phyloP scores from a whole-genome alignment of 345 rosid species.

The Brassica rapa region DNA sequence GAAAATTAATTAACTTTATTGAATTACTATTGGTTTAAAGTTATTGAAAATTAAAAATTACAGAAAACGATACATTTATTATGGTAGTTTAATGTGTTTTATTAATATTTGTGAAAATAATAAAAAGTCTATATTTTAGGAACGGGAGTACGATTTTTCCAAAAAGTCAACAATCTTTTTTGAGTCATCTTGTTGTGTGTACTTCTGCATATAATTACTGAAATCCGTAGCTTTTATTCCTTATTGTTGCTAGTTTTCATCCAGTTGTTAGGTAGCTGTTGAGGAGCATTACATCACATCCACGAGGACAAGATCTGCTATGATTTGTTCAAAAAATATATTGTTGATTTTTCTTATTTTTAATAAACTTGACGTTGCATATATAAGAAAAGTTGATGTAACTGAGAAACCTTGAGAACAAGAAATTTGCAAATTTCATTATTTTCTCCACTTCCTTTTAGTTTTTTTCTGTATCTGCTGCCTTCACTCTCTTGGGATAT shows the following conservation, averaged over 20 bases:
- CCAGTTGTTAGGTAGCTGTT: not conserved
- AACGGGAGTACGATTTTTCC: not conserved
- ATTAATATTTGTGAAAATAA: no score
- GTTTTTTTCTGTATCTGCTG: not conserved
- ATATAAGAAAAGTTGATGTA: not conserved
- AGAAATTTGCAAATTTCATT: not conserved
- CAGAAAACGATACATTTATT: no score
- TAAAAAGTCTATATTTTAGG: no score
- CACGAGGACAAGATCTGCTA: not conserved
- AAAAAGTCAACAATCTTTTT: not conserved
- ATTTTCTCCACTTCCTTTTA: not conserved
- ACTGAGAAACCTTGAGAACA: not conserved
- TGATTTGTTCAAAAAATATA: not conserved
- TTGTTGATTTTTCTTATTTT: not conserved
- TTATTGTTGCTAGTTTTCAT: not conserved
- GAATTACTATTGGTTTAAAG: no score
- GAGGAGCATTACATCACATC: not conserved
- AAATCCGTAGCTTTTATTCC: not conserved
- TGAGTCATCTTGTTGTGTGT: not conserved
- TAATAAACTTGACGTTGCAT: not conserved
- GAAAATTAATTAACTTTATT: no score
- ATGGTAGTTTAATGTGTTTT: no score
- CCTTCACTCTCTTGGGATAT: not conserved
- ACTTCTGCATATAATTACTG: not conserved
- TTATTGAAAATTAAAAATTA: no score